Conservation (phyloP, 495 filamentous ascomycete species). For the Umbilicaria muhlenbergii region DNA sequence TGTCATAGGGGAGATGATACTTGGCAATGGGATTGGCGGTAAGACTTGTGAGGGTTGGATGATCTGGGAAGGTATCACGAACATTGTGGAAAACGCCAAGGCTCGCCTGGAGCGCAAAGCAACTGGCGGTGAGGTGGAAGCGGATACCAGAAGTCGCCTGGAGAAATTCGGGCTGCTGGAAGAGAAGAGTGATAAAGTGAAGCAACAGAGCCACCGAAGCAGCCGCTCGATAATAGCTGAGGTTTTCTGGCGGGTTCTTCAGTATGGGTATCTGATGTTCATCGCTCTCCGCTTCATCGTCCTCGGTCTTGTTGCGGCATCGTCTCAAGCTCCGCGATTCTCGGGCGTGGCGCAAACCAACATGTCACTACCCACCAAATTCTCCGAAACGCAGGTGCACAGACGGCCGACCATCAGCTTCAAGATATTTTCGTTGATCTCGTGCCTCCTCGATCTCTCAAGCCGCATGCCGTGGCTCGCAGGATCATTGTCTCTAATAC, state of each 20-base stretch:
- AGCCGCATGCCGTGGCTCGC: slow-evolving; percentile 74
- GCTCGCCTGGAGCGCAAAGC: slow-evolving; percentile 11
- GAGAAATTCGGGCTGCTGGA: slow-evolving; percentile 33
- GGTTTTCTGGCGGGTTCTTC: slow-evolving; percentile 54
- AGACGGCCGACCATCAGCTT: slow-evolving; percentile 62
- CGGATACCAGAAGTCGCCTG: slow-evolving; percentile 21
- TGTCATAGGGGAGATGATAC: slow-evolving; percentile 69
- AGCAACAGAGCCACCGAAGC: slow-evolving; percentile 2
- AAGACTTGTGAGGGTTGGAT: slow-evolving; percentile 74
- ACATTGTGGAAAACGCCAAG: slow-evolving; percentile 29
- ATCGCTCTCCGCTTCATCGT: slow-evolving; percentile 48
- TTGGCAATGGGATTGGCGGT: slow-evolving; percentile 61
- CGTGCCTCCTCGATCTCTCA: slow-evolving; percentile 52
- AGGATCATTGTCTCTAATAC: slow-evolving; percentile 53
- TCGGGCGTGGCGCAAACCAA: slow-evolving; percentile 14
- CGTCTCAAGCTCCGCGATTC: slow-evolving; percentile 13
- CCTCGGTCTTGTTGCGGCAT: slow-evolving; percentile 23
- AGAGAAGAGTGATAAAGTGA: slow-evolving; percentile 13
- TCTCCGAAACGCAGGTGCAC: slow-evolving; percentile 1
- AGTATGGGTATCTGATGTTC: slow-evolving; percentile 50
- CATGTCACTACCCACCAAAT: slow-evolving; percentile 1
- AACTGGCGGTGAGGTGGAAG: slow-evolving; percentile 11
- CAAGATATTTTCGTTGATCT: slow-evolving; percentile 52
- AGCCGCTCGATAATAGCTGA: slow-evolving; percentile 20
- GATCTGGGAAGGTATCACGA: slow-evolving; percentile 66